Conservation (phyloP, 2,329 filamentous ascomycete genomes). For the Moelleriella libera region DNA sequence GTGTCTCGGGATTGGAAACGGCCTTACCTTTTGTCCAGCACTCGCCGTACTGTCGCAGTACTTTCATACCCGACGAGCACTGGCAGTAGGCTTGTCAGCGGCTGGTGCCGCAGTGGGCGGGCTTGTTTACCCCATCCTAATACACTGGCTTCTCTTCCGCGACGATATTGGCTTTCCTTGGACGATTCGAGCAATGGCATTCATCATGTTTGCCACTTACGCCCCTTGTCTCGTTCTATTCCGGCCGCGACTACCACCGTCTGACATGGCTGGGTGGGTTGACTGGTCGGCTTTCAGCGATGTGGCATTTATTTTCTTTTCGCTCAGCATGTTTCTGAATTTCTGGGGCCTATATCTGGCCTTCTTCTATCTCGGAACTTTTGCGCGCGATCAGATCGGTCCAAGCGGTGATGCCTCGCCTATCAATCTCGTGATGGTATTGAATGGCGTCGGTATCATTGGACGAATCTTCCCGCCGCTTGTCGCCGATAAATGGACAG, state of each 20-base stretch:
- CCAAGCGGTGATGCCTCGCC: slow-evolving; percentile 24
- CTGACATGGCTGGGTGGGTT: slow-evolving; percentile 34
- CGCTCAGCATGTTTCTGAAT: slow-evolving; percentile 31
- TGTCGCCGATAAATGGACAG: slow-evolving; percentile 36
- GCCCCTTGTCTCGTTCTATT: slow-evolving; percentile 22
- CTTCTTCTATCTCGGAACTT: slow-evolving; percentile 29
- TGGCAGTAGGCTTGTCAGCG: slow-evolving; percentile 47
- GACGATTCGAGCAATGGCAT: slow-evolving; percentile 50
- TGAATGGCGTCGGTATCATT: slow-evolving; percentile 40
- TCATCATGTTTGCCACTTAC: slow-evolving; percentile 39
- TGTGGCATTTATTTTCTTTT: slow-evolving; percentile 36
- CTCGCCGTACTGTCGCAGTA: slow-evolving; percentile 48
- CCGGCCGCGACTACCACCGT: slow-evolving; percentile 30
- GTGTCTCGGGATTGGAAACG: slow-evolving; percentile 36
- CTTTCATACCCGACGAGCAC: slow-evolving; percentile 38
- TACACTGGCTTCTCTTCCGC: slow-evolving; percentile 40
- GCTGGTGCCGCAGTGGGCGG: slow-evolving; percentile 43
- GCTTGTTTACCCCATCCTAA: slow-evolving; percentile 39
- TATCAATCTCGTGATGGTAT: slow-evolving; percentile 40
- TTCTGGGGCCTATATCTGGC: slow-evolving; percentile 24
- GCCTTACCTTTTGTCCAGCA: slow-evolving; percentile 42
- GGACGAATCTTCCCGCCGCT: slow-evolving; percentile 37
- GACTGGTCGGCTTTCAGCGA: slow-evolving; percentile 45
- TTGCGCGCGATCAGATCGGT: slow-evolving; percentile 24
- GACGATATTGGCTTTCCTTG: slow-evolving; percentile 42